Evolutionary conservation across 176 grass and related monocot species (phyloP).

Genomic region (Themeda triandra): DNA sequence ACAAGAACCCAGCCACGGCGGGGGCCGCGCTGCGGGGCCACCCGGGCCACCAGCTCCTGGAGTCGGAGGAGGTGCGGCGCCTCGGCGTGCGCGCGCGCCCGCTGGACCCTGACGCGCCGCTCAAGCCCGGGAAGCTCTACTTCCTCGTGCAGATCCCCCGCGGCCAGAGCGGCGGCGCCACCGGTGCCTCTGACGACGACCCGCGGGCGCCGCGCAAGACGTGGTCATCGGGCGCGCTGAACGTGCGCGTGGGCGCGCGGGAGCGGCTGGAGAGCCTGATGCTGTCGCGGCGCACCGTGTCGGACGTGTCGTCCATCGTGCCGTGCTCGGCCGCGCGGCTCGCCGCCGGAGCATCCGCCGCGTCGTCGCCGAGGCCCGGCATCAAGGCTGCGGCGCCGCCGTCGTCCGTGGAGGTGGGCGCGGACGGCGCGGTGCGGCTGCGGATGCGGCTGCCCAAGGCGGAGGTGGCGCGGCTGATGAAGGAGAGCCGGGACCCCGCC

Average conservation of each 20-base stretch:
- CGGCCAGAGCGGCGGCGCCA: neutral
- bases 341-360: neutral
- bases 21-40: slow-evolving; percentile 54
- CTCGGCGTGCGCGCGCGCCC: slow-evolving; percentile 61
- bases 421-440: slow-evolving; percentile 67
- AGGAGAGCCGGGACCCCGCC: slow-evolving; percentile 76
- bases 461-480: slow-evolving; percentile 82
- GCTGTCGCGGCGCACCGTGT: slow-evolving; percentile 81
- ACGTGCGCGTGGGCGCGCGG: slow-evolving; percentile 60
- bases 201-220: slow-evolving; percentile 51
- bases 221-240: slow-evolving; percentile 89
- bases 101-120: slow-evolving; percentile 63
- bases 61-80: slow-evolving; percentile 78
- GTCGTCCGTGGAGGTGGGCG: slow-evolving; percentile 51
- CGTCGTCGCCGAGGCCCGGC: neutral
- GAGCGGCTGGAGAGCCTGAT: slow-evolving; percentile 91
- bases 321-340: neutral
- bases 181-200: neutral
- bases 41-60: slow-evolving; percentile 73
- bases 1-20: slow-evolving; percentile 57
- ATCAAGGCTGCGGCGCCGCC: neutral
- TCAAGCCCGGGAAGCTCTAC: slow-evolving; percentile 89
- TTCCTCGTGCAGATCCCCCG: slow-evolving; percentile 80
- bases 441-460: slow-evolving; percentile 77
- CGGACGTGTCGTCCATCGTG: slow-evolving; percentile 51